phyloP scores from a whole-genome alignment of 2,329 filamentous ascomycete species.

The Metarhizium humberi region DNA sequence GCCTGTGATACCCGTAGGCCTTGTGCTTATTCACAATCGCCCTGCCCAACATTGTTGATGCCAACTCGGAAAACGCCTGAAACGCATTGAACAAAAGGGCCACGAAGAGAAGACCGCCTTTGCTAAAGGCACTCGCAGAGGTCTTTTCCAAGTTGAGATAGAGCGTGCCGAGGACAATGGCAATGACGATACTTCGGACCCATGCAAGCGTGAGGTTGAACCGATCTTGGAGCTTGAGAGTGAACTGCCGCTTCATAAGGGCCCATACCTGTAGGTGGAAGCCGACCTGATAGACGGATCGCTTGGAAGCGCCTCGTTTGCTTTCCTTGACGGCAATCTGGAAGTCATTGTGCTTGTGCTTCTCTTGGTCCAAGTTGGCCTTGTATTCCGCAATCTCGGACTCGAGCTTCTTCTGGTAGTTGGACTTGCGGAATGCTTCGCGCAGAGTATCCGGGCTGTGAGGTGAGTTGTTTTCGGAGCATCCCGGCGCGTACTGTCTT shows the following conservation, averaged over 20 bases:
- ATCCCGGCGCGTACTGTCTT: constrained; percentile 62
- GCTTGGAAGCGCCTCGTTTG: constrained; percentile 66
- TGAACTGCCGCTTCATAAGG: constrained; percentile 73
- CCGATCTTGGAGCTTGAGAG: constrained; percentile 78
- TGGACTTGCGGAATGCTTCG: constrained; percentile 60
- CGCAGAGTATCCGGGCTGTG: constrained; percentile 57
- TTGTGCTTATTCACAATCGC: constrained; percentile 77
- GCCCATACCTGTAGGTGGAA: constrained; percentile 79
- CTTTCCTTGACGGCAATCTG: constrained; percentile 64
- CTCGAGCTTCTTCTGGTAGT: constrained; percentile 44
- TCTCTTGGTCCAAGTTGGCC: constrained; percentile 51
- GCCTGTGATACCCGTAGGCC: constrained; percentile 73
- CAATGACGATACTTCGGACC: constrained; percentile 59
- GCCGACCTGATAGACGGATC: constrained; percentile 73
- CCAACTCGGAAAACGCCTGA: constrained; percentile 72
- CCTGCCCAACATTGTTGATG: constrained; percentile 64
- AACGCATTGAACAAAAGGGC: constrained; percentile 80
- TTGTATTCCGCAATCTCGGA: constrained; percentile 64
- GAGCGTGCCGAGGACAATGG: constrained; percentile 70
- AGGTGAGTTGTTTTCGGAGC: constrained; percentile 56
- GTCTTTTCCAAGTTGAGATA: constrained; percentile 61
- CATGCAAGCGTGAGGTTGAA: constrained; percentile 68
- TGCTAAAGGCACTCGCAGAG: constrained; percentile 65
- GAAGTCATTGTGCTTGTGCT: constrained; percentile 66
- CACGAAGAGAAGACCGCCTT: constrained; percentile 74